Conservation (phyloP, 2,329 filamentous ascomycete genomes). For the Paradendryphiella salina region DNA sequence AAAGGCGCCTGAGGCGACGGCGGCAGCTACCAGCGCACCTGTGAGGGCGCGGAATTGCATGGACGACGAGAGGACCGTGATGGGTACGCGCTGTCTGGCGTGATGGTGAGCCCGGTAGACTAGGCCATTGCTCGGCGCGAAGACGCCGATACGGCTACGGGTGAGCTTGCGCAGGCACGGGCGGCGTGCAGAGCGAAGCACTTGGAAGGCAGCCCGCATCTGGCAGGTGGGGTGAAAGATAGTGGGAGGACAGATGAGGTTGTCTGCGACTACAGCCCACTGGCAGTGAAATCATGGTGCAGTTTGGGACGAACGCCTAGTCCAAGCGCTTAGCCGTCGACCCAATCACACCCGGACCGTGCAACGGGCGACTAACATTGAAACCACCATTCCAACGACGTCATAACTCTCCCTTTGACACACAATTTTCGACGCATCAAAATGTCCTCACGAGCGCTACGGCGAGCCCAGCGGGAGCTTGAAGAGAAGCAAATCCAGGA, state of each 20-base stretch:
- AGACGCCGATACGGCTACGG: constrained; percentile 51
- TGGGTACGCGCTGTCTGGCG: constrained; percentile 43
- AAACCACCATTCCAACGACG: constrained; percentile 18
- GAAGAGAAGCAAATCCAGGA: constrained; percentile 59
- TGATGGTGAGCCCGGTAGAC: constrained; percentile 53
- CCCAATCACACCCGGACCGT: constrained; percentile 16
- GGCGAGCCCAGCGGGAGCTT: constrained; percentile 65
- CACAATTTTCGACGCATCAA: constrained; percentile 9
- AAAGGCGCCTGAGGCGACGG: constrained; percentile 74
- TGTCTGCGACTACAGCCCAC: constrained; percentile 9
- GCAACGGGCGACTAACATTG: constrained; percentile 12
- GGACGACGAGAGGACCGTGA: constrained; percentile 63
- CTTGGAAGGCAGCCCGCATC: constrained; percentile 73
- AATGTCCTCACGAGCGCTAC: constrained; percentile 67
- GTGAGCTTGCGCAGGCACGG: constrained; percentile 63
- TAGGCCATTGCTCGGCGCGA: constrained; percentile 51
- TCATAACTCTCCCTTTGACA: constrained; percentile 21
- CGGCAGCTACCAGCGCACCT: constrained; percentile 67
- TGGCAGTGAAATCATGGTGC: constrained; percentile 14
- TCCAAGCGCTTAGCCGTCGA: constrained; percentile 11
- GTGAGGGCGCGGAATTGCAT: constrained; percentile 75
- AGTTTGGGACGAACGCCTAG: constrained; percentile 10
- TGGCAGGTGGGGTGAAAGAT: constrained; percentile 29
- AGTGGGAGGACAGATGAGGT: constrained; percentile 10
- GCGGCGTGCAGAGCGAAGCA: constrained; percentile 69